These are phyloP conservation scores for Iberis amara DNA, from an alignment of 441 rosid species.

Conservation along the genomic window DNA sequence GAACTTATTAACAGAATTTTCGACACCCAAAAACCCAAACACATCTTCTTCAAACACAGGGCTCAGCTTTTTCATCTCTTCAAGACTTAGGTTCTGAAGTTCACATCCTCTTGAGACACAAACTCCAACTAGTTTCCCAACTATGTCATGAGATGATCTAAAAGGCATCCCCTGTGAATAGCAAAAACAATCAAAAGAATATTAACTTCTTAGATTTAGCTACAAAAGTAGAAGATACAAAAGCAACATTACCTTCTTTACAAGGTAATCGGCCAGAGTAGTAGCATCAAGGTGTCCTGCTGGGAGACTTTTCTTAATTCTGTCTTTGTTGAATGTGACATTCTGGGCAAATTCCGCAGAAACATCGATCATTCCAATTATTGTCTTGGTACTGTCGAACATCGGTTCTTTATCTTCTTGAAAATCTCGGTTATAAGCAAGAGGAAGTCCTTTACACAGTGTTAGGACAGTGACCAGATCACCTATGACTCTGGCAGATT, in stretches of 20 bases:
- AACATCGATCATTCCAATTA: constrained; percentile 83
- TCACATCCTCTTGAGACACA: constrained; percentile 67
- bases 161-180: constrained; percentile 76
- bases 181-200: not conserved
- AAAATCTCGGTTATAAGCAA: constrained; percentile 88
- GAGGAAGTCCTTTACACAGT: constrained; percentile 96
- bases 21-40: constrained; percentile 71
- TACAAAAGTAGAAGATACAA: not conserved
- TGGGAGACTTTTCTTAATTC: constrained; percentile 67
- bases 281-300: constrained; percentile 95
- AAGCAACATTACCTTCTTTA: constrained; percentile 58
- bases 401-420: constrained; percentile 97
- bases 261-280: constrained; percentile 93
- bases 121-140: constrained; percentile 73
- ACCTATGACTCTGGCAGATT: constrained; percentile 85
- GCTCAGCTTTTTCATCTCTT: constrained; percentile 55
- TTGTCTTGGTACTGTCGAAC: constrained; percentile 79
- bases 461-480: constrained; percentile 73
- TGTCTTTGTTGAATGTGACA: constrained; percentile 56
- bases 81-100: constrained; percentile 67
- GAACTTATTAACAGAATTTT: constrained; percentile 79
- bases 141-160: constrained; percentile 86
- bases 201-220: not conserved
- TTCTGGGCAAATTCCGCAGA: constrained; percentile 91
- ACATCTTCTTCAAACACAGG: constrained; percentile 74